Evolutionary conservation across 2,329 filamentous ascomycete genomes (phyloP).

Genomic region (Pestalotiopsis sp.): DNA sequence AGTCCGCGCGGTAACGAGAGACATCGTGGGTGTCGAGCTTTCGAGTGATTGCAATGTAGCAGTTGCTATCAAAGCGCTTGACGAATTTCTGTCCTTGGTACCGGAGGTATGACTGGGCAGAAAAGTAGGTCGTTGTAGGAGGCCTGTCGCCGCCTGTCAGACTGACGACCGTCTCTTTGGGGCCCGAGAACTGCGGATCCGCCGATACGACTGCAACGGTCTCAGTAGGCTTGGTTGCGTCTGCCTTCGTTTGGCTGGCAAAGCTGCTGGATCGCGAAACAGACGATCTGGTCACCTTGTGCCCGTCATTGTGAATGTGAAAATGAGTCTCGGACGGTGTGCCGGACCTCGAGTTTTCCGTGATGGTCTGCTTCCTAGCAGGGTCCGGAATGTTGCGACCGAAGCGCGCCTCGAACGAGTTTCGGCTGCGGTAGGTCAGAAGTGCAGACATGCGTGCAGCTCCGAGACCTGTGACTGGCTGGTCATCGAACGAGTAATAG

Average conservation of each 20-base stretch:
- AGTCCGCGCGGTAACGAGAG: constrained; percentile 71
- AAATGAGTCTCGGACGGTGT: constrained; percentile 75
- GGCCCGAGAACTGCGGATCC: constrained; percentile 75
- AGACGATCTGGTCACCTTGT: constrained; percentile 61
- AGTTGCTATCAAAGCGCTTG: constrained; percentile 95
- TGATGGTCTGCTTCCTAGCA: constrained; percentile 81
- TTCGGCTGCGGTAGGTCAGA: constrained; percentile 92
- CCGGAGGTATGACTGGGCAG: constrained; percentile 93
- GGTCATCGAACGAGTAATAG: constrained; percentile 87
- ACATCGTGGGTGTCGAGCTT: constrained; percentile 98
- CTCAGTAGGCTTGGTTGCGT: constrained; percentile 22
- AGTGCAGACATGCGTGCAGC: constrained; percentile 97
- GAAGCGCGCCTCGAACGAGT: constrained; percentile 95
- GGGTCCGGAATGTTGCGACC: constrained; percentile 91
- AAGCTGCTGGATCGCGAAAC: constrained; percentile 52
- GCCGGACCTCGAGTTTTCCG: constrained; percentile 61
- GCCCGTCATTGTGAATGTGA: constrained; percentile 82
- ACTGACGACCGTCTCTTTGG: constrained; percentile 44
- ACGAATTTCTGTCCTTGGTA: constrained; percentile 98
- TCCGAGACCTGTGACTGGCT: constrained; percentile 82
- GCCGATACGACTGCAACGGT: constrained; percentile 32
- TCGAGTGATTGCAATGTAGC: constrained; percentile 97
- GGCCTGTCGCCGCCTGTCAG: constrained; percentile 54
- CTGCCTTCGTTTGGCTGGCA: constrained; percentile 33
- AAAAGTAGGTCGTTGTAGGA: constrained; percentile 85